These are phyloP conservation scores for Boechera stricta DNA, from an alignment of 345 rosid species.

Conservation along the genomic window DNA sequence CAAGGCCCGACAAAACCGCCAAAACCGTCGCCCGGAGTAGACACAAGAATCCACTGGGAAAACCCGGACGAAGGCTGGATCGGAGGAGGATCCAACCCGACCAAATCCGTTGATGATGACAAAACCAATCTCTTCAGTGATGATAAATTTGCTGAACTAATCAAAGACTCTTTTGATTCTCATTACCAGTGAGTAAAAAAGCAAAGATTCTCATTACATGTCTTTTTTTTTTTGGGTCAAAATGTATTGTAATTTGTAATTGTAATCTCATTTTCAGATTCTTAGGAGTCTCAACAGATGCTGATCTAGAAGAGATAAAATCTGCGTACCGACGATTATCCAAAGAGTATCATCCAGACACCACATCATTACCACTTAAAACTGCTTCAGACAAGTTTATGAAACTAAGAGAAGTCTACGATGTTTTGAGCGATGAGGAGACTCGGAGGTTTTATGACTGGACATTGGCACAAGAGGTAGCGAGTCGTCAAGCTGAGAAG, in stretches of 20 bases:
- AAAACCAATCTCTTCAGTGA: slow-evolving; percentile 45
- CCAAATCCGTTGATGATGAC: slow-evolving; percentile 46
- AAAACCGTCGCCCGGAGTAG: slow-evolving; percentile 70
- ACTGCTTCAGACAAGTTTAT: slow-evolving; percentile 86
- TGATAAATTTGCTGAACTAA: slow-evolving; percentile 72
- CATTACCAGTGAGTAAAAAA: slow-evolving; percentile 74
- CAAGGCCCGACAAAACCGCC: slow-evolving; percentile 41
- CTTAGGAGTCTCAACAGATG: slow-evolving; percentile 69
- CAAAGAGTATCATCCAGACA: slow-evolving; percentile 96
- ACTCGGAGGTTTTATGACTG: slow-evolving; percentile 81
- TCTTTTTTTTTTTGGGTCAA: background rate
- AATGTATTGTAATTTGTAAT: background rate
- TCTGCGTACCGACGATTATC: slow-evolving; percentile 84
- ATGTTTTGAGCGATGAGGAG: slow-evolving; percentile 68
- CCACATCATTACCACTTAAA: slow-evolving; percentile 83
- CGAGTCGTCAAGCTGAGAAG: slow-evolving; percentile 82
- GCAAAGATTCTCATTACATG: background rate
- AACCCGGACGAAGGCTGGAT: slow-evolving; percentile 90
- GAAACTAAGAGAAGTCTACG: slow-evolving; percentile 70
- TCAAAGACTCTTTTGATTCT: slow-evolving; percentile 78
- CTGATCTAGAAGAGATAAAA: slow-evolving; percentile 89
- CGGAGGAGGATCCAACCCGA: slow-evolving; percentile 55
- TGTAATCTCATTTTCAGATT: slow-evolving; percentile 54
- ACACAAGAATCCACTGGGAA: slow-evolving; percentile 96
- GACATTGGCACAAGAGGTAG: slow-evolving; percentile 89